Evolutionary conservation across 305 asterid genomes (phyloP).

Genomic region (Striga hermonthica): DNA sequence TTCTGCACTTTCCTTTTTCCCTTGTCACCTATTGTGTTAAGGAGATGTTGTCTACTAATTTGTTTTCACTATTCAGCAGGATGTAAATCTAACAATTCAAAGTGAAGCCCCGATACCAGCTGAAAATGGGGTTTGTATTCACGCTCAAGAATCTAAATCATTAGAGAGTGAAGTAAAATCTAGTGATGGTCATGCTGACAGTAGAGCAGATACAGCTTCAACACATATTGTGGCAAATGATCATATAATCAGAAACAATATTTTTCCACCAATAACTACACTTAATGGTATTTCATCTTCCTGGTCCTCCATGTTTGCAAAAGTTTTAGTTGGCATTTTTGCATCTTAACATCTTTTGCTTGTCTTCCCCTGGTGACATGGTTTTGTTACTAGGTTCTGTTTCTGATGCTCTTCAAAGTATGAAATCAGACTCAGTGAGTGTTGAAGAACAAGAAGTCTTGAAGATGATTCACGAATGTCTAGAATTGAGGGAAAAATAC

Average conservation of each 20-base stretch:
- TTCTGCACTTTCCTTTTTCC: neutral
- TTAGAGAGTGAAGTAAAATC: constrained; percentile 41
- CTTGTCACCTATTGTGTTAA: constrained; percentile 19
- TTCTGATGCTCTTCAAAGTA: constrained; percentile 36
- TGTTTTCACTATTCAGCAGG: constrained; percentile 50
- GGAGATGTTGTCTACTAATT: constrained; percentile 13
- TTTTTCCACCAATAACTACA: constrained; percentile 44
- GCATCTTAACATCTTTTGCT: constrained; percentile 28
- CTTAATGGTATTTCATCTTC: constrained; percentile 56
- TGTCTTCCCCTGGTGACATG: constrained; percentile 28
- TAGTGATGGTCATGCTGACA: constrained; percentile 35
- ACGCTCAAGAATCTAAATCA: constrained; percentile 46
- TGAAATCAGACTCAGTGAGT: constrained; percentile 55
- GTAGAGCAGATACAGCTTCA: constrained; percentile 41
- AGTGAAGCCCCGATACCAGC: constrained; percentile 43
- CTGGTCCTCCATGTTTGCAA: constrained; percentile 29
- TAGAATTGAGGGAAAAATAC: constrained; percentile 77
- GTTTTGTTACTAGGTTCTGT: constrained; percentile 28
- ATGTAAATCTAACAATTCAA: constrained; percentile 36
- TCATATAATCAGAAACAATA: constrained; percentile 40
- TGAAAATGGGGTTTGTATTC: constrained; percentile 43
- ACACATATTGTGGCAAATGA: constrained; percentile 40
- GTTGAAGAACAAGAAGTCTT: constrained; percentile 83
- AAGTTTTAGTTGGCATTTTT: constrained; percentile 29
- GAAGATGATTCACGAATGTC: constrained; percentile 75